These are phyloP conservation scores for Thyridium curvatum DNA, from an alignment of 2,329 filamentous ascomycete species.

Conservation along the genomic window DNA sequence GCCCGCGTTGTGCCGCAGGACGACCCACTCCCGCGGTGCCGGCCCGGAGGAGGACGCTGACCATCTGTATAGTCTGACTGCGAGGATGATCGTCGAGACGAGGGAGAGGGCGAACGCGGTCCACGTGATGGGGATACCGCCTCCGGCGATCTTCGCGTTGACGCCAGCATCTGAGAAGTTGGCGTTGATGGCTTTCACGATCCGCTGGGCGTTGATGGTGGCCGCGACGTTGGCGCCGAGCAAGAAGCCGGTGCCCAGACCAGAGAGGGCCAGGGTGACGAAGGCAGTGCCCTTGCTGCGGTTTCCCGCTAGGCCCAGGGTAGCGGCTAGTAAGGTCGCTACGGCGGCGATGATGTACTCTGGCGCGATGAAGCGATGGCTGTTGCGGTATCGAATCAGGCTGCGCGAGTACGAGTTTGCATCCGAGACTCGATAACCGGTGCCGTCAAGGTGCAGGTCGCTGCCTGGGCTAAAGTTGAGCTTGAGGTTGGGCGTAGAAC, in stretches of 20 bases:
- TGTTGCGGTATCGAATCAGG: no score
- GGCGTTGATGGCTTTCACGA: slow-evolving; percentile 18
- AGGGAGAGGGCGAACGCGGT: slow-evolving; percentile 16
- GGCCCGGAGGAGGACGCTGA: background rate
- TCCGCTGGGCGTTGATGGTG: slow-evolving; percentile 14
- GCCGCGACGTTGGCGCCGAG: slow-evolving; percentile 17
- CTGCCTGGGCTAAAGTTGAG: slow-evolving; percentile 22
- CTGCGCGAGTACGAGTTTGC: slow-evolving; percentile 1
- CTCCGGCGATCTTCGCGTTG: slow-evolving; percentile 10
- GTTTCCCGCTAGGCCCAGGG: slow-evolving; percentile 12
- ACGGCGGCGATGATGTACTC: slow-evolving; percentile 20
- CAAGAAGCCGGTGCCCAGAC: slow-evolving; percentile 16
- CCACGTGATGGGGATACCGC: slow-evolving; percentile 18
- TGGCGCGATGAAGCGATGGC: slow-evolving; percentile 15
- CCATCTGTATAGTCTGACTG: background rate
- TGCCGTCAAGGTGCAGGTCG: slow-evolving; percentile 20
- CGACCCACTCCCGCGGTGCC: background rate
- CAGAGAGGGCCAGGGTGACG: slow-evolving; percentile 8
- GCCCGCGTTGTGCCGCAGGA: slow-evolving; percentile 5
- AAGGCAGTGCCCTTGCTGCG: slow-evolving; percentile 6
- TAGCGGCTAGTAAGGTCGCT: slow-evolving; percentile 12
- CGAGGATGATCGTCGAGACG: slow-evolving; percentile 9
- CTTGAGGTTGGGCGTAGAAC: slow-evolving; percentile 18
- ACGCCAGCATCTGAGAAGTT: slow-evolving; percentile 17
- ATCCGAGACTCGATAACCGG: slow-evolving; percentile 12